Evolutionary conservation across 768 basidiomycete genomes (phyloP), one percentile per base, ranked within the genome.

Genomic region (Panellus pusillus): DNA sequence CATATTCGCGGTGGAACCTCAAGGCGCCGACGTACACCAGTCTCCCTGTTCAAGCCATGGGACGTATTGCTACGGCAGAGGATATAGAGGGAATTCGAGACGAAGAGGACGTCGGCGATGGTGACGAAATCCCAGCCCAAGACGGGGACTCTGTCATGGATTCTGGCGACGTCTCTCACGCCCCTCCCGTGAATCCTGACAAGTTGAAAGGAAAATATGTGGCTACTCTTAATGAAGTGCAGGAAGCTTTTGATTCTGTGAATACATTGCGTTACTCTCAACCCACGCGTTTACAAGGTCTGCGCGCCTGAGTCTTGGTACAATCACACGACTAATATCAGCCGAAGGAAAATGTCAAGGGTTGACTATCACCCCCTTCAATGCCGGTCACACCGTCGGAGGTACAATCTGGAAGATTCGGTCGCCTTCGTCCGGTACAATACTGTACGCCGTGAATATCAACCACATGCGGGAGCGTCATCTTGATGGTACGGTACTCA

Each of bases 341-440:
- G 29, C 35, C 44, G 31, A 65, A 90, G 91, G 93, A 46, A 91
- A 93, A 75, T 92, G 91, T 64, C 90, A 94, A 67, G 92, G 92
- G 15, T 74, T 95, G 63, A 95, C 93, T 2, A 91, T 99, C 58
- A 95, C 94, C 15, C 93, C 97, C 1, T 97, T 94, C 71, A 89
- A 91, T 63, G 89, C 93, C 12, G 97, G 96, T 0, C 95, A 98
- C 68, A 92, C 92, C 0, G 80, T 99, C 14, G 97, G 97, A 55
- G 97, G 96, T 40, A 93, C 95, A 6, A 90, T 99, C 58, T 98
- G 94, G 94, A 98, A 98, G 67, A 89, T 99, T 57, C 86, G 97
- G n/a, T 98, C 95, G 0, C 94, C 97, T 2, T 93, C 94, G 0
- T 91, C 92, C 11, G 96, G 95, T 3, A 98, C 97, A 3, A 88